Conservation (phyloP, 2,329 filamentous ascomycete species). For the Colletotrichum lentis region DNA sequence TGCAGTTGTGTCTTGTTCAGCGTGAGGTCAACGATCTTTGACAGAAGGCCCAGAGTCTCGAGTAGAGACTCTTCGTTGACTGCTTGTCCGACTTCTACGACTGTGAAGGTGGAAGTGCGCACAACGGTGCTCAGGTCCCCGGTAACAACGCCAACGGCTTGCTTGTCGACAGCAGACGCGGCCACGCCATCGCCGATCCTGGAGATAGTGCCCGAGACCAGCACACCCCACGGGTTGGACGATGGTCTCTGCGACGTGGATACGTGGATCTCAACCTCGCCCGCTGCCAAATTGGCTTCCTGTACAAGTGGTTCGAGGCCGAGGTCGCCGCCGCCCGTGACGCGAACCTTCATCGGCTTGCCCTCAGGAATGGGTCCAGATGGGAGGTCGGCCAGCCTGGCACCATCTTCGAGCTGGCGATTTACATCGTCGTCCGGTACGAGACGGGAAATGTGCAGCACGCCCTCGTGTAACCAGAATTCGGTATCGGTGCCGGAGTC, state of each 20-base stretch:
- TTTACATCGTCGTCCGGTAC: background rate
- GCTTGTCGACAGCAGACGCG: background rate
- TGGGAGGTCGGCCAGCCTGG: background rate
- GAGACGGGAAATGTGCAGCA: background rate
- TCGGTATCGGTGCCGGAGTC: background rate
- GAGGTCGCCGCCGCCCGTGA: background rate
- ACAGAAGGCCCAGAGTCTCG: background rate
- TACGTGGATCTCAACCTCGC: background rate
- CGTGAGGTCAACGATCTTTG: background rate
- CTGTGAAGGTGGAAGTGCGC: background rate
- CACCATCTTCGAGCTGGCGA: background rate
- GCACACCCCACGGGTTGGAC: background rate
- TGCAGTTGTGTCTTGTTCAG: background rate
- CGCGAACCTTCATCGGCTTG: background rate
- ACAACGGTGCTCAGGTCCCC: background rate
- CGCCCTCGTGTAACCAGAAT: constrained; percentile 1
- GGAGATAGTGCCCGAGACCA: background rate
- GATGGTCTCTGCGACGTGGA: background rate
- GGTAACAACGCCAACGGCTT: background rate
- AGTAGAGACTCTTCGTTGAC: background rate
- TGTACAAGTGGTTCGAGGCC: background rate
- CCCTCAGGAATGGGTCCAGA: constrained; percentile 1
- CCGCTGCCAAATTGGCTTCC: background rate
- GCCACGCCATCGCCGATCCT: background rate
- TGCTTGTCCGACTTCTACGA: background rate